These are phyloP conservation scores for Penicillium polonicum DNA, from an alignment of 2,329 filamentous ascomycete species.

Conservation along the genomic window DNA sequence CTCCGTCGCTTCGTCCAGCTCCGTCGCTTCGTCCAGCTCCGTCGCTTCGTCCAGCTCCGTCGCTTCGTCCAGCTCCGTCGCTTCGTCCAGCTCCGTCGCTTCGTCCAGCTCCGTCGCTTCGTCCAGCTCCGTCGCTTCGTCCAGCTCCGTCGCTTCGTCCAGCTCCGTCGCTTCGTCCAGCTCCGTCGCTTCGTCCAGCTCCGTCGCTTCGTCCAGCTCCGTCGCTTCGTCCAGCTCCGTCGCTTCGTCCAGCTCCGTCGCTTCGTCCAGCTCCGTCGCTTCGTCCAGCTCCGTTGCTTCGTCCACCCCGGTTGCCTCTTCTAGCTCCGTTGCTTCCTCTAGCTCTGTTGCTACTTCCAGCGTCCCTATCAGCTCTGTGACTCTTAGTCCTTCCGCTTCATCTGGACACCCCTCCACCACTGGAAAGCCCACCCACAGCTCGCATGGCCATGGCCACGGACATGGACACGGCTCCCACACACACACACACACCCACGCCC, in stretches of 20 bases:
- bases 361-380: conserved; percentile 5
- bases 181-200: conserved; percentile 7
- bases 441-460: neutral
- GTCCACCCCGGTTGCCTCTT: neutral
- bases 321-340: neutral
- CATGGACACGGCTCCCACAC: neutral
- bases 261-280: neutral
- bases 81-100: neutral
- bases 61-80: neutral
- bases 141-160: neutral
- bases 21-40: conserved; percentile 2
- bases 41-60: neutral
- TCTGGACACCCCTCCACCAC: conserved; percentile 5
- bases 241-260: neutral
- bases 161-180: neutral
- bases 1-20: neutral
- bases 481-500: neutral
- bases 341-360: neutral
- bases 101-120: neutral
- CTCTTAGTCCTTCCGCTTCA: neutral
- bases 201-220: neutral
- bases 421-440: conserved; percentile 6
- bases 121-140: neutral
- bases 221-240: conserved; percentile 1
- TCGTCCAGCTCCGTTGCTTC: neutral